phyloP scores from a whole-genome alignment of 73 alveolate genomes.

The Stentor coeruleus region DNA sequence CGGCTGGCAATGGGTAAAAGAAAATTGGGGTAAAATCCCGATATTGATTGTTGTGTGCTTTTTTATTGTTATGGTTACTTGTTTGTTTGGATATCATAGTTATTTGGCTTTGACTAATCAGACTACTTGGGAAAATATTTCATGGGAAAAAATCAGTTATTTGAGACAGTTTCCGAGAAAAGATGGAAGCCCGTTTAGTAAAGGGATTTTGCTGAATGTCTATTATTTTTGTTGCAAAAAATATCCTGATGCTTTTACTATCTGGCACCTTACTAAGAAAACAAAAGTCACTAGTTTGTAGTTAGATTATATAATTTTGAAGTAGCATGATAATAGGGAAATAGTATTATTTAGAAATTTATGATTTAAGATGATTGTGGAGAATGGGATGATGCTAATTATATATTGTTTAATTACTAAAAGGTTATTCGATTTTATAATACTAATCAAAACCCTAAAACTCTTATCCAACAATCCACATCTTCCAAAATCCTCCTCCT shows the following conservation, averaged over 20 bases:
- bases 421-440: too few species aligned
- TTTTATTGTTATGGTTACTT: slow-evolving; percentile 39
- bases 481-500: too few species aligned
- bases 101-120: slow-evolving; percentile 43
- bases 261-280: neutral
- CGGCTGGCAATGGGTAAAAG: neutral
- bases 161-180: slow-evolving; percentile 43
- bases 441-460: too few species aligned
- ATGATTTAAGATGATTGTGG: neutral
- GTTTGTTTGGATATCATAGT: slow-evolving; percentile 39
- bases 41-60: neutral
- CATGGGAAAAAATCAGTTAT: slow-evolving; percentile 58
- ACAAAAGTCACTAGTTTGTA: too few species aligned
- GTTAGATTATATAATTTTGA: too few species aligned
- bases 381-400: neutral
- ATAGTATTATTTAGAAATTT: too few species aligned
- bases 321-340: too few species aligned
- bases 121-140: slow-evolving; percentile 69
- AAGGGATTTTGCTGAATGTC: slow-evolving; percentile 20
- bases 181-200: slow-evolving; percentile 45
- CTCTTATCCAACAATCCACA: too few species aligned
- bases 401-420: too few species aligned
- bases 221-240: neutral
- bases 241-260: neutral
- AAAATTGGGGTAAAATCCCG: neutral